Conservation (phyloP, 345 rosid species). For the Arabis alpina region DNA sequence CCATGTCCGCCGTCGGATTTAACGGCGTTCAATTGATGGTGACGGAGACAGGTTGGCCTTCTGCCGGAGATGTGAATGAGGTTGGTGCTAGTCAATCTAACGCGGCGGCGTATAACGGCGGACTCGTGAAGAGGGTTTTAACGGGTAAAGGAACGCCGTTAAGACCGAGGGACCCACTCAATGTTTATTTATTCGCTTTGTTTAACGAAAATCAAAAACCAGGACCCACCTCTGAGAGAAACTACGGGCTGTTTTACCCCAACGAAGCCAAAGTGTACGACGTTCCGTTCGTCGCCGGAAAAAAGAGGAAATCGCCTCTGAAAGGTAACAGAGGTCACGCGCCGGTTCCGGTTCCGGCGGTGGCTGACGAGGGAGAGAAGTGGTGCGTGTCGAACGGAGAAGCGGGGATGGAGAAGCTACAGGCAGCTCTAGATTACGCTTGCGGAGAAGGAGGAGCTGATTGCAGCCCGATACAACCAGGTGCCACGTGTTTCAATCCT, state of each 20-base stretch:
- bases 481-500: constrained; percentile 70
- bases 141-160: constrained; percentile 38
- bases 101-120: constrained; percentile 39
- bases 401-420: constrained; percentile 51
- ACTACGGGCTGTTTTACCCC: constrained; percentile 85
- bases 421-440: constrained; percentile 72
- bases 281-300: constrained; percentile 45
- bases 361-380: constrained; percentile 47
- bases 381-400: constrained; percentile 82
- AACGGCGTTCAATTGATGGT: constrained; percentile 32
- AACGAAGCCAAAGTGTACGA: constrained; percentile 63
- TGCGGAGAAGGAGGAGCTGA: constrained; percentile 95
- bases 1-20: constrained; percentile 32
- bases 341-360: constrained; percentile 14
- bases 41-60: constrained; percentile 44
- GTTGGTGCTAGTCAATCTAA: constrained; percentile 23
- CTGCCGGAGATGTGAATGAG: constrained; percentile 36
- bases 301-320: constrained; percentile 31
- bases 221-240: constrained; percentile 89
- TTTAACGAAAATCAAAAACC: constrained; percentile 79
- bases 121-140: constrained; percentile 34
- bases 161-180: constrained; percentile 47
- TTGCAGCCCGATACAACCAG: constrained; percentile 76
- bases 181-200: constrained; percentile 72
- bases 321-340: constrained; percentile 44